phyloP scores from a whole-genome alignment of 78 protist species.

The Speleostelium caveatum region DNA sequence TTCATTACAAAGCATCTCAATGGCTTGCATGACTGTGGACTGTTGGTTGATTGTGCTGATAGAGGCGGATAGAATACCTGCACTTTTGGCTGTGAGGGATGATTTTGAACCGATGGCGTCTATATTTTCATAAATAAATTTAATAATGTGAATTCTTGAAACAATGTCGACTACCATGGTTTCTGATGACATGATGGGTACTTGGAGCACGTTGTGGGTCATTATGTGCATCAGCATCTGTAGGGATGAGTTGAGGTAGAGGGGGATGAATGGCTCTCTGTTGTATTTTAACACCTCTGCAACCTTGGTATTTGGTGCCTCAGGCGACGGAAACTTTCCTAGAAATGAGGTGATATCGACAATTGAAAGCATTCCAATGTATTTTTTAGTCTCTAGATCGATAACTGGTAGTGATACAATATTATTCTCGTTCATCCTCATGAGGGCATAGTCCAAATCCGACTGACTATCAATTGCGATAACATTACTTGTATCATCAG shows the following conservation, averaged over 20 bases:
- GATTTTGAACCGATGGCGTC: slow-evolving; percentile 41
- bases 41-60: slow-evolving; percentile 17
- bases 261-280: slow-evolving; percentile 70
- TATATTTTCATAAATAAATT: slow-evolving; percentile 62
- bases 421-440: slow-evolving; percentile 61
- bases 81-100: slow-evolving; percentile 2
- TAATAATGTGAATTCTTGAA: slow-evolving; percentile 43
- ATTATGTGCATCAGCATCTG: slow-evolving; percentile 54
- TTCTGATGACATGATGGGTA: slow-evolving; percentile 52
- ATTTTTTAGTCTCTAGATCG: slow-evolving; percentile 27
- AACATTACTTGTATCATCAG: slow-evolving; percentile 46
- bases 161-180: slow-evolving; percentile 67
- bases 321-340: slow-evolving; percentile 26
- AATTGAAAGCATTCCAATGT: slow-evolving; percentile 56
- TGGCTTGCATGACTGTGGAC: slow-evolving; percentile 35
- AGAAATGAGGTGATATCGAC: slow-evolving; percentile 33
- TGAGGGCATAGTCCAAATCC: slow-evolving; percentile 58
- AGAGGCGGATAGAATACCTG: slow-evolving; percentile 15
- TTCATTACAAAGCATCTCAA: slow-evolving; percentile 20
- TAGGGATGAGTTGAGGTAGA: slow-evolving; percentile 55
- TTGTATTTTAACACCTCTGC: slow-evolving; percentile 73
- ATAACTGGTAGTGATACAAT: slow-evolving; percentile 42
- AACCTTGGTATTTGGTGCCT: slow-evolving; percentile 58
- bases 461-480: slow-evolving; percentile 52
- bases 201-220: slow-evolving; percentile 48